Evolutionary conservation across 257 asterid species (phyloP).

Genomic region (Solanum chmielewskii): DNA sequence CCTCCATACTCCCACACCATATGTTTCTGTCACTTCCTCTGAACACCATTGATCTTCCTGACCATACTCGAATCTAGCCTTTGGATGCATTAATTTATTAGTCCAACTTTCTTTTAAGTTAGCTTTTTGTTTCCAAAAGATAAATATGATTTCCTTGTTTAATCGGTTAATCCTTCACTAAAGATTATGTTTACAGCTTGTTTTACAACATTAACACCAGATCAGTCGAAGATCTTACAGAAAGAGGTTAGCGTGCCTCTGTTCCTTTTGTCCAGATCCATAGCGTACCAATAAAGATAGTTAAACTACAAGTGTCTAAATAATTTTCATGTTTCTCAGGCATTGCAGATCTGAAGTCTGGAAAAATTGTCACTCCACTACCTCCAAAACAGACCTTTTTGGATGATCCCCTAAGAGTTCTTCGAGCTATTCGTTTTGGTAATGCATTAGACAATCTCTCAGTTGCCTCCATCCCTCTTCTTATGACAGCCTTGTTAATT

Average conservation of each 20-base stretch:
- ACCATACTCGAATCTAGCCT: background rate
- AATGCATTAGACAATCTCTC: conserved; percentile 2
- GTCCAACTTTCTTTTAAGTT: background rate
- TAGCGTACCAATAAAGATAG: background rate
- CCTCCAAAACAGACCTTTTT: conserved; percentile 90
- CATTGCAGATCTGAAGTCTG: conserved; percentile 62
- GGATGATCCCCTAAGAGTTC: conserved; percentile 93
- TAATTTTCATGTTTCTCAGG: conserved; percentile 22
- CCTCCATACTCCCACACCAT: too few species aligned
- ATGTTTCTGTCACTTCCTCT: too few species aligned
- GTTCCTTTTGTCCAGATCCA: background rate
- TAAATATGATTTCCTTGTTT: background rate
- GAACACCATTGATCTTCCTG: too few species aligned
- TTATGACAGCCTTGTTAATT: background rate
- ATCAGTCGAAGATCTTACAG: conserved; percentile 77
- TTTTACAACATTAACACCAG: conserved; percentile 81
- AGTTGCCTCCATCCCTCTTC: background rate
- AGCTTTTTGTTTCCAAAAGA: background rate
- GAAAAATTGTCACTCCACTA: conserved; percentile 85
- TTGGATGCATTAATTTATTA: background rate
- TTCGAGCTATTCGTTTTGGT: conserved; percentile 98
- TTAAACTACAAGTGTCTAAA: background rate
- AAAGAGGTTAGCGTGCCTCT: conserved; percentile 47
- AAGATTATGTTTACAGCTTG: conserved; percentile 38
- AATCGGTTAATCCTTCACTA: background rate